Evolutionary conservation across 257 asterid genomes (phyloP).

Genomic region (Petunia axillaris): DNA sequence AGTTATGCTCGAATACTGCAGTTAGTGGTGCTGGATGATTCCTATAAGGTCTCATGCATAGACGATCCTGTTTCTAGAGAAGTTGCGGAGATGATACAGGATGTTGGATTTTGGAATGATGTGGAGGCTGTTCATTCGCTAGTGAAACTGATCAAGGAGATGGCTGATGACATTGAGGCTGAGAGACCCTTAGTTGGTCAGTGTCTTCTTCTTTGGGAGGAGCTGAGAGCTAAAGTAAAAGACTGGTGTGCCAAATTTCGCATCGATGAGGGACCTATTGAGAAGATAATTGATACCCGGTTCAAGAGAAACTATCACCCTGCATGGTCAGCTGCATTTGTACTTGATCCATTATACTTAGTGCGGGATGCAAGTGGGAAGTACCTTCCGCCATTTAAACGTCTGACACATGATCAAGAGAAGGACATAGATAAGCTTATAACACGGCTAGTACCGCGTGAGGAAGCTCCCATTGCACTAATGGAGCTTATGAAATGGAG

Average conservation of each 20-base stretch:
- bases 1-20: conserved; percentile 63
- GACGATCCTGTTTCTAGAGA: conserved; percentile 59
- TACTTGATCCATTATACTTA: conserved; percentile 78
- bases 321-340: conserved; percentile 86
- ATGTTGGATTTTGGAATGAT: conserved; percentile 70
- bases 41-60: conserved; percentile 53
- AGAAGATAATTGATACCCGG: conserved; percentile 57
- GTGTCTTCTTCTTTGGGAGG: conserved; percentile 89
- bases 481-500: conserved; percentile 95
- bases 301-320: conserved; percentile 75
- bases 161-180: conserved; percentile 72
- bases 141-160: conserved; percentile 55
- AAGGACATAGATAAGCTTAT: conserved; percentile 75
- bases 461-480: conserved; percentile 70
- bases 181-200: conserved; percentile 80
- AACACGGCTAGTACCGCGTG: conserved; percentile 62
- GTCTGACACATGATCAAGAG: conserved; percentile 75
- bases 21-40: conserved; percentile 62
- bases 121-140: conserved; percentile 73
- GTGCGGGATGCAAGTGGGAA: conserved; percentile 72
- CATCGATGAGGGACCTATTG: conserved; percentile 55
- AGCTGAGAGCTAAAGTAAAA: conserved; percentile 55
- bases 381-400: conserved; percentile 83
- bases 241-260: conserved; percentile 72
- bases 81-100: conserved; percentile 55